These are phyloP conservation scores for Ophiostoma pallidulum DNA, from an alignment of 2,329 filamentous ascomycete species.

Conservation along the genomic window DNA sequence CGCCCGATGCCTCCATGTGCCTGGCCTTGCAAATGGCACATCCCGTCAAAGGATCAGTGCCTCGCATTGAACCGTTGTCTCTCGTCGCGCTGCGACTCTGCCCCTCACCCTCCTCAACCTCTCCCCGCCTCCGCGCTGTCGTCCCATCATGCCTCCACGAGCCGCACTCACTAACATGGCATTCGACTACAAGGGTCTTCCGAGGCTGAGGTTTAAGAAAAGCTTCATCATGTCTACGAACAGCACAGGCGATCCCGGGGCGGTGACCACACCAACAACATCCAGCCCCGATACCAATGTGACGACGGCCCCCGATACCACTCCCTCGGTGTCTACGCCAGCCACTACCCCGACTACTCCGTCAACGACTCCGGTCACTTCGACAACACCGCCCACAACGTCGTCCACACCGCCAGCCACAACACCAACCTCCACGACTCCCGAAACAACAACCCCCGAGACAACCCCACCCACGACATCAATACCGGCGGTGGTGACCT, in stretches of 20 bases:
- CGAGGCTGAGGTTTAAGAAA: slow-evolving; percentile 20
- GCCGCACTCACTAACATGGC: slow-evolving; percentile 22
- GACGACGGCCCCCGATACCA: slow-evolving; percentile 10
- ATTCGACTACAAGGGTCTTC: slow-evolving; percentile 18
- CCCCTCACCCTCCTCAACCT: background rate
- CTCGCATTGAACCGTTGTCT: background rate
- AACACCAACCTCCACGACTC: slow-evolving; percentile 1
- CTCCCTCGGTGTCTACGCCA: slow-evolving; percentile 13
- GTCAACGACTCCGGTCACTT: slow-evolving; percentile 6
- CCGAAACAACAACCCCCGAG: slow-evolving; percentile 11
- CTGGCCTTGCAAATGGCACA: no score
- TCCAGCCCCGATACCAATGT: slow-evolving; percentile 12
- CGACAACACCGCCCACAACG: slow-evolving; percentile 4
- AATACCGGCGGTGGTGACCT: slow-evolving; percentile 3
- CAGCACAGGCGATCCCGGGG: slow-evolving; percentile 17
- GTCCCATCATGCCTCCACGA: background rate
- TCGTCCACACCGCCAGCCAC: background rate
- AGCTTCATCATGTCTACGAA: slow-evolving; percentile 25
- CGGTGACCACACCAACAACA: slow-evolving; percentile 4
- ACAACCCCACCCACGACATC: slow-evolving; percentile 11
- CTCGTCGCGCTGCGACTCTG: background rate
- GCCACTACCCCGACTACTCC: slow-evolving; percentile 2
- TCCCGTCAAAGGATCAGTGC: no score
- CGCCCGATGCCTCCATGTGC: background rate
- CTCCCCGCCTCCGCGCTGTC: background rate